Evolutionary conservation across 2,329 filamentous ascomycete species (phyloP), one percentile per base, ranked within the genome.

Genomic region (Samsoniella hepiali): DNA sequence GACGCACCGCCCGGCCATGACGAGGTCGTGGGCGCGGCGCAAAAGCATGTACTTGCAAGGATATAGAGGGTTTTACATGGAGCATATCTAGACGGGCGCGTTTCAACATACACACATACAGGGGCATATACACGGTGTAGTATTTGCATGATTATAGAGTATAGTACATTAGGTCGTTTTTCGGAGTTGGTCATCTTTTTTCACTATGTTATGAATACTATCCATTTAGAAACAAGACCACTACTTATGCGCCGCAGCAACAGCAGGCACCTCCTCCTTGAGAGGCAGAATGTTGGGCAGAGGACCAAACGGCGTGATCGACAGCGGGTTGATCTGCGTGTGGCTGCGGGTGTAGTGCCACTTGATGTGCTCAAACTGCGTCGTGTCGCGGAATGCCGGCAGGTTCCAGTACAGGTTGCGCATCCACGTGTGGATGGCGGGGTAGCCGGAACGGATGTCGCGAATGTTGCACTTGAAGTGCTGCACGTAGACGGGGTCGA

Each of bases 341-440:
- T 87, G 84, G 68, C 82, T 86, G 69, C 81, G 79, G 65, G 84
- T 86, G 73, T 85, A 86, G 74, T 88, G 86, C 75, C 81, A 89
- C 85, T 96, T 97, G 80, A 98, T 98, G 78, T 99, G 95, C 75
- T 96, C 86, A 74, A 96, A 97, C 75, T 97, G 85, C 29, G 93
- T 96, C 65, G 93, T 95, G 58, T 90, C 85, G 67, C 81, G 80
- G 78, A 96, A 97, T 2, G 91, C 92, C 0, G 87, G 81, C 31
- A 87, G 75, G 68, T 89, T 88, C 93, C 93, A 97, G 79, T 97
- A 97, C 69, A 96, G 78, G 71, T 88, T 84, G 62, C 91, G 83
- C 78, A 97, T 76, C 93, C 93, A 97, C 65, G 78, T 80, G 79
- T 97, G 91, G 64, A 96, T 78, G 58, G 83, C 80, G 34, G 93